phyloP scores from a whole-genome alignment of 768 basidiomycete genomes.

The Galerina marginata region DNA sequence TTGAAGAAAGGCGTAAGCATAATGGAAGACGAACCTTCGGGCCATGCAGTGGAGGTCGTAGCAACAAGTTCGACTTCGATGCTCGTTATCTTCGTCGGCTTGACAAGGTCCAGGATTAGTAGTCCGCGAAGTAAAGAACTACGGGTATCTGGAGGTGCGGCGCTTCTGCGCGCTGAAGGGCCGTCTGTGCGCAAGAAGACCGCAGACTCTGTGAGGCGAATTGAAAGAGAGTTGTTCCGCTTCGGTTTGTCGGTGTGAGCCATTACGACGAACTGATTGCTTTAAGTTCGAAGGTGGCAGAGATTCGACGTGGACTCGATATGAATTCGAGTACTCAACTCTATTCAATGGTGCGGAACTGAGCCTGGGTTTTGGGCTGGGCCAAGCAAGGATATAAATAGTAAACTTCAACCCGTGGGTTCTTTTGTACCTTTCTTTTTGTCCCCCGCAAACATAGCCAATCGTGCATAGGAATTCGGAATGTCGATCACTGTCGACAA shows the following conservation, averaged over 20 bases:
- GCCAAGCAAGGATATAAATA: too few relatives aligned
- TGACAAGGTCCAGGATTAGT: constrained; percentile 59
- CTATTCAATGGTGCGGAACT: too few relatives aligned
- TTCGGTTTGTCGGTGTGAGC: constrained; percentile 8
- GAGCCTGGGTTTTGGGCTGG: too few relatives aligned
- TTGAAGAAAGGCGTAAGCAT: not conserved
- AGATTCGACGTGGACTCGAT: too few relatives aligned
- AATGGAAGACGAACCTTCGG: constrained; percentile 68
- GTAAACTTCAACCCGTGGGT: too few relatives aligned
- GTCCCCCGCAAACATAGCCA: too few relatives aligned
- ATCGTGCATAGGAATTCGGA: too few relatives aligned
- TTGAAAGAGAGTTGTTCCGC: constrained; percentile 51
- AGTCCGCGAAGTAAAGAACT: constrained; percentile 70
- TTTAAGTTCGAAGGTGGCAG: not conserved
- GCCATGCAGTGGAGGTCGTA: constrained; percentile 75
- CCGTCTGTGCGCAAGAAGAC: constrained; percentile 67
- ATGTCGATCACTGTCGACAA: too few relatives aligned
- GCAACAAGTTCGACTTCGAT: constrained; percentile 85
- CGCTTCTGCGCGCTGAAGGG: constrained; percentile 32
- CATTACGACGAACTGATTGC: not conserved
- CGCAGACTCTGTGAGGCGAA: constrained; percentile 75
- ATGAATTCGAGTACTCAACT: too few relatives aligned
- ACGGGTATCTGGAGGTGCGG: constrained; percentile 27
- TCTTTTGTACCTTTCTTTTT: too few relatives aligned
- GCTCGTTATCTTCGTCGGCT: constrained; percentile 84